Conservation (phyloP, 2,329 filamentous ascomycete species). For the Fusarium nisikadoi region DNA sequence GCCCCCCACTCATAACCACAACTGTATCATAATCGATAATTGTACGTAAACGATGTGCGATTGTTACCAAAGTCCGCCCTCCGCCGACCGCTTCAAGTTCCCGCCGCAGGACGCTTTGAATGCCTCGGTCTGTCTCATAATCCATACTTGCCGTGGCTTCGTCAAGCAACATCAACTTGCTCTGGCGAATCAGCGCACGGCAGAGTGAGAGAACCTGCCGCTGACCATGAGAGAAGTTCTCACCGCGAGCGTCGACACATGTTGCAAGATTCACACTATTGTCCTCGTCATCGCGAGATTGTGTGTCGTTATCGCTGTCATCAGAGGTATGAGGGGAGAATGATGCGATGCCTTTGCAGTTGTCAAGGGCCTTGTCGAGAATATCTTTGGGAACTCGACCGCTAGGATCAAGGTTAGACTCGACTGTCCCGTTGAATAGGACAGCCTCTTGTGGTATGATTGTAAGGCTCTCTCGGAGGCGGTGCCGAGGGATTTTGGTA, state of each 20-base stretch:
- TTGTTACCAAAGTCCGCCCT: slow-evolving; percentile 65
- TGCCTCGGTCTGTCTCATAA: slow-evolving; percentile 65
- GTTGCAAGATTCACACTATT: slow-evolving; percentile 54
- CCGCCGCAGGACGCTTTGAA: slow-evolving; percentile 63
- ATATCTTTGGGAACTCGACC: slow-evolving; percentile 63
- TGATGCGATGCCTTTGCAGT: slow-evolving; percentile 69
- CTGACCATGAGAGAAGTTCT: slow-evolving; percentile 68
- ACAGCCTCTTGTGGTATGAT: slow-evolving; percentile 70
- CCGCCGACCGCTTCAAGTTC: slow-evolving; percentile 58
- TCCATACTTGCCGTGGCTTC: slow-evolving; percentile 71
- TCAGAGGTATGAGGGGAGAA: slow-evolving; percentile 56
- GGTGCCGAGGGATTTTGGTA: slow-evolving; percentile 59
- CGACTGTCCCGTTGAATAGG: slow-evolving; percentile 64
- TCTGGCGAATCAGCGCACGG: slow-evolving; percentile 64
- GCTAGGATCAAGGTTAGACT: slow-evolving; percentile 72
- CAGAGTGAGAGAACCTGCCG: slow-evolving; percentile 68
- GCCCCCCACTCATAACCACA: slow-evolving; percentile 65
- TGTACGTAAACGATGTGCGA: slow-evolving; percentile 67
- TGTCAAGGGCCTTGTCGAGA: slow-evolving; percentile 68
- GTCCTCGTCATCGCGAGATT: slow-evolving; percentile 22
- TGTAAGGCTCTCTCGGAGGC: slow-evolving; percentile 64
- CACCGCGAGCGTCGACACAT: slow-evolving; percentile 61
- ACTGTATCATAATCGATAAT: slow-evolving; percentile 70
- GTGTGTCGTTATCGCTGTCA: slow-evolving; percentile 42
- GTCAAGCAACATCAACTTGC: slow-evolving; percentile 66